These are phyloP conservation scores for Bretziella fagacearum DNA, from an alignment of 2,329 filamentous ascomycete genomes.

Conservation along the genomic window DNA sequence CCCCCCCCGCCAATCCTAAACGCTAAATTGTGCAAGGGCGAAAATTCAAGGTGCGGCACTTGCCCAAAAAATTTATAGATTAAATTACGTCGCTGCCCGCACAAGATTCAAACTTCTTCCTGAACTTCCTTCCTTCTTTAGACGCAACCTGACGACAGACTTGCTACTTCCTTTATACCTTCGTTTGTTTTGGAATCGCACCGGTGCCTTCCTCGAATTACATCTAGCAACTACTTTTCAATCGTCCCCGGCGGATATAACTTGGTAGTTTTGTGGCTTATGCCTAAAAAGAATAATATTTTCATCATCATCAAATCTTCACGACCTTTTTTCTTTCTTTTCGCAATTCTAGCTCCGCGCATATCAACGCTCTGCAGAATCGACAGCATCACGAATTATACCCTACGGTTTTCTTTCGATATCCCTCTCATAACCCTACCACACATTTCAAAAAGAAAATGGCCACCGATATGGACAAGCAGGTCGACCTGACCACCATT, in stretches of 20 bases:
- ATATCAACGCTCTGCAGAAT: conserved; percentile 8
- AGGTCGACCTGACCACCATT: conserved; percentile 52
- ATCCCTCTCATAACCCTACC: conserved; percentile 8
- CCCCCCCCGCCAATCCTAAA: conserved; percentile 8
- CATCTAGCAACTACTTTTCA: conserved; percentile 11
- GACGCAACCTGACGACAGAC: conserved; percentile 1
- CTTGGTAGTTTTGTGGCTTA: conserved; percentile 9
- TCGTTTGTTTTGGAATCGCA: conserved; percentile 16
- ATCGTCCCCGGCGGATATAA: conserved; percentile 13
- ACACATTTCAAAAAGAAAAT: conserved; percentile 19
- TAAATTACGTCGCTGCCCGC: conserved; percentile 1
- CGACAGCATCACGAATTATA: conserved; percentile 8
- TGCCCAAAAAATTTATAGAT: neutral
- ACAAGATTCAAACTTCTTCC: neutral
- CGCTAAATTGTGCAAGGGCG: conserved; percentile 2
- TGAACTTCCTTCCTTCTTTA: conserved; percentile 2
- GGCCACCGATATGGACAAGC: conserved; percentile 30
- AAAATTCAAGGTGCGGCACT: neutral
- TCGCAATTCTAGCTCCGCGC: conserved; percentile 5
- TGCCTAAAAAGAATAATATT: conserved; percentile 12
- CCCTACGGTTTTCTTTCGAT: conserved; percentile 7
- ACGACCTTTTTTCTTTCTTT: conserved; percentile 5
- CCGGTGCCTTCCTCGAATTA: conserved; percentile 13
- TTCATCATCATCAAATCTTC: conserved; percentile 8
- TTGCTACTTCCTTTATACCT: conserved; percentile 7